phyloP scores from a whole-genome alignment of 139 green algal genomes.

The Coelastrella sp. region DNA sequence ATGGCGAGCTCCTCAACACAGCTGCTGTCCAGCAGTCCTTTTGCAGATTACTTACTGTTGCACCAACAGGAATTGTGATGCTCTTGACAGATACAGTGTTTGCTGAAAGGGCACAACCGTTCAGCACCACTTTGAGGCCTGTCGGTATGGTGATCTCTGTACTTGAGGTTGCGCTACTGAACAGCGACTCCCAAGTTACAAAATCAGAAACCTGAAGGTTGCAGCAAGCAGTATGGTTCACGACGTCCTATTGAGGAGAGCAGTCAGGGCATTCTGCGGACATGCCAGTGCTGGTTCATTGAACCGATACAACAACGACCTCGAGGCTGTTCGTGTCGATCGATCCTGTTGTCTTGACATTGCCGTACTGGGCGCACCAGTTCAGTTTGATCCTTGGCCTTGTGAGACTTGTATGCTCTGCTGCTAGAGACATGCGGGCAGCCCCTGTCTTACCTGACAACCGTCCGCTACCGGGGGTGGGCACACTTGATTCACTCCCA shows the following conservation, averaged over 20 bases:
- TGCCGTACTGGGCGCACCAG: not conserved
- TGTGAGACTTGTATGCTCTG: not conserved
- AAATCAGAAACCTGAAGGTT: not conserved
- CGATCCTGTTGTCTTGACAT: no score
- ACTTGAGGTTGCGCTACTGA: not conserved
- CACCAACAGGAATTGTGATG: conserved; percentile 35
- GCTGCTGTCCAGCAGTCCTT: not conserved
- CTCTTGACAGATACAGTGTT: not conserved
- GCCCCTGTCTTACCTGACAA: not conserved
- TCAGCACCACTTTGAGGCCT: not conserved
- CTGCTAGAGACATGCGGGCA: no score
- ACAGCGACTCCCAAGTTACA: conserved; percentile 16
- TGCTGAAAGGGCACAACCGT: not conserved
- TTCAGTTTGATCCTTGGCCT: not conserved
- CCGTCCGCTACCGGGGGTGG: not conserved
- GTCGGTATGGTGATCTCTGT: conserved; percentile 22
- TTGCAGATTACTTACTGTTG: conserved; percentile 19
- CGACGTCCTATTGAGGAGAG: not conserved
- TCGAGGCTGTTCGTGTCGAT: no score
- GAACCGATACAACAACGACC: no score
- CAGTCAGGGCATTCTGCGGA: not conserved
- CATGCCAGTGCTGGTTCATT: not conserved
- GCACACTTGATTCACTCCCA: not conserved
- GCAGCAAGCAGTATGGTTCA: not conserved
- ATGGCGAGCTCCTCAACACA: not conserved